Percentiles rank a stretch among this genome's conserved stretches.
phyloP scores from a whole-genome alignment of 1,284 basidiomycete species.

The Mycena citricolor region DNA sequence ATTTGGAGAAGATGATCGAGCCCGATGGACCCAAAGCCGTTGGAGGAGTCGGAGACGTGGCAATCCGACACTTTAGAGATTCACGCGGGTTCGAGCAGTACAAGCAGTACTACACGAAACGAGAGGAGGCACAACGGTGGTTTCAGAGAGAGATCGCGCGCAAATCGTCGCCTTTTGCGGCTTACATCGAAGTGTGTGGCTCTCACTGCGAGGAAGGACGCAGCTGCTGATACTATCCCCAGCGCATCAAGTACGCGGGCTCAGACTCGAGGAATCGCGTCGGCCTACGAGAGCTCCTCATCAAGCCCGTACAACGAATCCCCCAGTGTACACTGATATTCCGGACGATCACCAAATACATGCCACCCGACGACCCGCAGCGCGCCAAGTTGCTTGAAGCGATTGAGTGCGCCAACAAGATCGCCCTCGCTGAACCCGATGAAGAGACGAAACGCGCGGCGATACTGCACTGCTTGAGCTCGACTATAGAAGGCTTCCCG shows the following conservation, averaged over 20 bases:
- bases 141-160: slow-evolving; percentile 83
- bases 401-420: slow-evolving; percentile 83
- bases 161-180: slow-evolving; percentile 73
- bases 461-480: slow-evolving; percentile 83
- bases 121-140: slow-evolving; percentile 90
- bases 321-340: slow-evolving; percentile 95
- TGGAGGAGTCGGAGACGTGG: slow-evolving; percentile 81
- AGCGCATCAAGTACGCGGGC: slow-evolving; percentile 89
- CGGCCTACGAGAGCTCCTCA: slow-evolving; percentile 90
- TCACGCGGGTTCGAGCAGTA: slow-evolving; percentile 87
- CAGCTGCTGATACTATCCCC: slow-evolving; percentile 18
- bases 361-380: slow-evolving; percentile 76
- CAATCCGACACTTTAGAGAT: slow-evolving; percentile 81
- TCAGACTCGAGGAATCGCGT: slow-evolving; percentile 82
- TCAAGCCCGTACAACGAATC: slow-evolving; percentile 99
- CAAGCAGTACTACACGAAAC: slow-evolving; percentile 86
- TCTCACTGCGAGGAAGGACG: slow-evolving; percentile 15
- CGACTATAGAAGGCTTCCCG: slow-evolving; percentile 88
- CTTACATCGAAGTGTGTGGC: slow-evolving; percentile 78
- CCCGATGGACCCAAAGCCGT: slow-evolving; percentile 56
- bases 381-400: slow-evolving; percentile 84
- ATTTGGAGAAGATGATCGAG: slow-evolving; percentile 77
- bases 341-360: slow-evolving; percentile 86
- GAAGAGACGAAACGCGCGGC: slow-evolving; percentile 89
- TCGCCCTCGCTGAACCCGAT: slow-evolving; percentile 91